These are phyloP conservation scores for Brettanomyces custersianus DNA, from an alignment of 805 yeast genomes.

Conservation along the genomic window DNA sequence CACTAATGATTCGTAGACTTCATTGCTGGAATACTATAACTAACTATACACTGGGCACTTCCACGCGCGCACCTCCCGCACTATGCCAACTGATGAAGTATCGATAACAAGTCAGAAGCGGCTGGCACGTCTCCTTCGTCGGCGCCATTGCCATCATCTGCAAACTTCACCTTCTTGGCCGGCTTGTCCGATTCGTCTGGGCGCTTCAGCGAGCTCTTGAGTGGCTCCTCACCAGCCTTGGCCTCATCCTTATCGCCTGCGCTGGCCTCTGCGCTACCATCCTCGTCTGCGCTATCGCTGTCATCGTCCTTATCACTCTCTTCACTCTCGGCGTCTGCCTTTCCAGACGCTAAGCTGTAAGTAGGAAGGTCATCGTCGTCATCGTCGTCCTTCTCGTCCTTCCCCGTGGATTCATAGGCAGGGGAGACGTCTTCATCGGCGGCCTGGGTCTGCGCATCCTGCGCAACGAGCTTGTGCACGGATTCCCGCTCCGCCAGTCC, in stretches of 20 bases:
- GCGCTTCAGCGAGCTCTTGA: slow-evolving; percentile 3
- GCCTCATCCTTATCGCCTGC: slow-evolving; percentile 1
- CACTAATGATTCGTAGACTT: too few species aligned
- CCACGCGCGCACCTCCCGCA: background rate
- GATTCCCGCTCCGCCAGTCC: slow-evolving; percentile 17
- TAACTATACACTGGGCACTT: too few species aligned
- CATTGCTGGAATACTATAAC: too few species aligned
- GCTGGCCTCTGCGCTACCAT: background rate
- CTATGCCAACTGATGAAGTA: background rate
- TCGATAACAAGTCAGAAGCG: background rate
- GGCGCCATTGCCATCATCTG: background rate
- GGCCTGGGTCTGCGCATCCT: background rate
- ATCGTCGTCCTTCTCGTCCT: slow-evolving; percentile 7
- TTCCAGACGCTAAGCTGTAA: slow-evolving; percentile 1
- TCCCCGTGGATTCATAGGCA: background rate
- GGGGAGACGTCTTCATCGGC: slow-evolving; percentile 3
- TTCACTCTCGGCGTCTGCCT: slow-evolving; percentile 6
- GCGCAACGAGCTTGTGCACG: slow-evolving; percentile 17
- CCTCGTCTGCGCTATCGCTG: slow-evolving; percentile 5
- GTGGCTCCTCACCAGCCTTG: slow-evolving; percentile 1
- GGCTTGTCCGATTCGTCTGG: background rate
- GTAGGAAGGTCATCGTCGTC: slow-evolving; percentile 17
- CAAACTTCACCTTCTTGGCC: background rate
- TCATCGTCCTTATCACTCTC: slow-evolving; percentile 3
- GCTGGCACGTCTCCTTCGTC: background rate